phyloP scores from a whole-genome alignment of 2,329 filamentous ascomycete genomes.

The Pseudocercospora vitis region DNA sequence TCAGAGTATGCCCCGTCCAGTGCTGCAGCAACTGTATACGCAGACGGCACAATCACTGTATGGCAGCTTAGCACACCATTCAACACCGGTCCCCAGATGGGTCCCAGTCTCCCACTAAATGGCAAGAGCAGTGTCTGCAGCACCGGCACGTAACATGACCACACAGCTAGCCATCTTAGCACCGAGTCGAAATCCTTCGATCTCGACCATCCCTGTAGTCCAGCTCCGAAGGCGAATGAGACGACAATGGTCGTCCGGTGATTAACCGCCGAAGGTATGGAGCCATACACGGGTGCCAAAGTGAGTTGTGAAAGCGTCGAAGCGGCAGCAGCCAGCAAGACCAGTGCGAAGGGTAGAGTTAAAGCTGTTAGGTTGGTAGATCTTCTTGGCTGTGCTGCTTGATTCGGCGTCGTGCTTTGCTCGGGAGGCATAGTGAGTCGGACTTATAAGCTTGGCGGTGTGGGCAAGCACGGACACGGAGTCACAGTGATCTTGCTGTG shows the following conservation, averaged over 20 bases:
- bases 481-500: not conserved
- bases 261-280: slow-evolving; percentile 71
- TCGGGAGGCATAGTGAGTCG: not conserved
- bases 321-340: slow-evolving; percentile 58
- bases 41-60: slow-evolving; percentile 43
- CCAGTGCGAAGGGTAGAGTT: not conserved
- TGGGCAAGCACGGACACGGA: not conserved
- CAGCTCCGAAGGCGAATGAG: slow-evolving; percentile 45
- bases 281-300: slow-evolving; percentile 84
- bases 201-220: not conserved
- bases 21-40: slow-evolving; percentile 38
- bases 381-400: slow-evolving; percentile 2
- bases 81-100: slow-evolving; percentile 69
- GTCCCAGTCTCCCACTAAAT: slow-evolving; percentile 65
- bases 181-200: not conserved
- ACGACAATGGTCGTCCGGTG: slow-evolving; percentile 66
- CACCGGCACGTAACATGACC: slow-evolving; percentile 73
- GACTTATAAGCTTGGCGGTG: not conserved
- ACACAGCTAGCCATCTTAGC: slow-evolving; percentile 48
- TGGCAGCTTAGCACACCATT: slow-evolving; percentile 74
- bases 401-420: not conserved
- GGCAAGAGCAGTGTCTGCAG: slow-evolving; percentile 71
- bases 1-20: not conserved
- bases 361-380: not conserved
- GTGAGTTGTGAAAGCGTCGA: slow-evolving; percentile 72